Conservation (phyloP, 2,329 filamentous ascomycete species). For the Phyllosticta capitalensis region DNA sequence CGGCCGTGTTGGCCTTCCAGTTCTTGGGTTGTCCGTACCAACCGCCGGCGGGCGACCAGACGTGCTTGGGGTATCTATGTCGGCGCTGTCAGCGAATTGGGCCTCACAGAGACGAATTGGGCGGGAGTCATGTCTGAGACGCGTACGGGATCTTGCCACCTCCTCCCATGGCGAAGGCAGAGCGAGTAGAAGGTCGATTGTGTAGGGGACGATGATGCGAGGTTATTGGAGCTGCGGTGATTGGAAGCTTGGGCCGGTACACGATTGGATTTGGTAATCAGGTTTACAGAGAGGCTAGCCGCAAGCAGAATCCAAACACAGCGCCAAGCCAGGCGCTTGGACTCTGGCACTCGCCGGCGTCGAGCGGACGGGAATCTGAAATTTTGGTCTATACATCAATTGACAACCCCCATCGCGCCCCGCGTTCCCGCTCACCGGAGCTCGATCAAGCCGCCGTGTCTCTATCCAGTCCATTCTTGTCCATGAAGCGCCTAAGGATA, state of each 20-base stretch:
- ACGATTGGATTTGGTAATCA: constrained; percentile 15
- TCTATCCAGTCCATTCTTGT: not conserved
- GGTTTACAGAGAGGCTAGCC: not conserved
- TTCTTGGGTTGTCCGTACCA: constrained; percentile 95
- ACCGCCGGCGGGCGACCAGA: constrained; percentile 96
- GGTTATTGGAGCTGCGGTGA: constrained; percentile 5
- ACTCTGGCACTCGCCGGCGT: constrained; percentile 6
- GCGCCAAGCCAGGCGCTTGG: not conserved
- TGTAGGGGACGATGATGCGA: not conserved
- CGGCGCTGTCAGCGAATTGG: not conserved
- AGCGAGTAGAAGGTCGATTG: constrained; percentile 1
- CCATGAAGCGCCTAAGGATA: constrained; percentile 54
- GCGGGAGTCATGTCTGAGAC: not conserved
- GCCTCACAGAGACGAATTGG: constrained; percentile 11
- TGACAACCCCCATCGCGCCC: constrained; percentile 8
- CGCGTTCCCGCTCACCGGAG: not conserved
- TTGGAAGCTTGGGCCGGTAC: not conserved
- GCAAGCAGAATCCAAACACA: not conserved
- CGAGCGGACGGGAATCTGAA: constrained; percentile 7
- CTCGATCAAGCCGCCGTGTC: not conserved
- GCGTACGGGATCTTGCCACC: constrained; percentile 65
- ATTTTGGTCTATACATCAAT: constrained; percentile 11
- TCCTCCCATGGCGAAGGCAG: constrained; percentile 17
- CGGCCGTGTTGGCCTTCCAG: constrained; percentile 85
- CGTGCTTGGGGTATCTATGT: constrained; percentile 89